phyloP scores from a whole-genome alignment of 1,139 yeast species.

The Geotrichum australiense region DNA sequence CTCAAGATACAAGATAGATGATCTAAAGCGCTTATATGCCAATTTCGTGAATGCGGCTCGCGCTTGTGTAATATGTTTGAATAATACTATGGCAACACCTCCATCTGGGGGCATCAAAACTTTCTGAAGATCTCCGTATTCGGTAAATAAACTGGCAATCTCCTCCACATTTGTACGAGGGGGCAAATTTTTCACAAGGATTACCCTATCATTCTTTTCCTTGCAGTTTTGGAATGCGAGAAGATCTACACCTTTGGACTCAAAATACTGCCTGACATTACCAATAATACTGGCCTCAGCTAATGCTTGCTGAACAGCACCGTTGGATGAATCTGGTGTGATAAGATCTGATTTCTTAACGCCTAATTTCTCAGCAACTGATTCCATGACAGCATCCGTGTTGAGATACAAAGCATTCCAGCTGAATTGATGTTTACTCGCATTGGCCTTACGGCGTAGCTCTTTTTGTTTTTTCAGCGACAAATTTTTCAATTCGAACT shows the following conservation, averaged over 20 bases:
- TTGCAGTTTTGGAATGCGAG: conserved; percentile 55
- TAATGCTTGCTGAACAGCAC: conserved; percentile 95
- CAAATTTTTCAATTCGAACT: conserved; percentile 79
- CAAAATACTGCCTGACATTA: conserved; percentile 82
- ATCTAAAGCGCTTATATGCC: conserved; percentile 81
- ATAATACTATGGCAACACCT: conserved; percentile 92
- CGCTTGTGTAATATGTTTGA: conserved; percentile 74
- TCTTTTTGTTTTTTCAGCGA: conserved; percentile 90
- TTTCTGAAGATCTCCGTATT: conserved; percentile 73
- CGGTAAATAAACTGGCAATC: conserved; percentile 69
- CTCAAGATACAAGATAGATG: conserved; percentile 79
- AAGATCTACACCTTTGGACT: conserved; percentile 76
- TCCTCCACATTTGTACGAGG: conserved; percentile 77
- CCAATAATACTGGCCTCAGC: conserved; percentile 97
- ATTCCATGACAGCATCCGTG: conserved; percentile 83
- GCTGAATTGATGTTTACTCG: conserved; percentile 76
- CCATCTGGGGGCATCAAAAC: conserved; percentile 95
- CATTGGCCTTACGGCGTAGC: conserved; percentile 73
- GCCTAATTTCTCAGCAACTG: conserved; percentile 82
- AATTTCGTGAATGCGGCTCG: conserved; percentile 84
- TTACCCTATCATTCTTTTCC: conserved; percentile 74
- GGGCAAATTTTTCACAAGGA: conserved; percentile 85
- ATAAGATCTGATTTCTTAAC: conserved; percentile 73
- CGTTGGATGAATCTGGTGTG: conserved; percentile 77
- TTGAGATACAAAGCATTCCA: conserved; percentile 95